Base-by-base conservation (phyloP, 1,139 yeast genomes). In the Geotrichum restrictum region DNA sequence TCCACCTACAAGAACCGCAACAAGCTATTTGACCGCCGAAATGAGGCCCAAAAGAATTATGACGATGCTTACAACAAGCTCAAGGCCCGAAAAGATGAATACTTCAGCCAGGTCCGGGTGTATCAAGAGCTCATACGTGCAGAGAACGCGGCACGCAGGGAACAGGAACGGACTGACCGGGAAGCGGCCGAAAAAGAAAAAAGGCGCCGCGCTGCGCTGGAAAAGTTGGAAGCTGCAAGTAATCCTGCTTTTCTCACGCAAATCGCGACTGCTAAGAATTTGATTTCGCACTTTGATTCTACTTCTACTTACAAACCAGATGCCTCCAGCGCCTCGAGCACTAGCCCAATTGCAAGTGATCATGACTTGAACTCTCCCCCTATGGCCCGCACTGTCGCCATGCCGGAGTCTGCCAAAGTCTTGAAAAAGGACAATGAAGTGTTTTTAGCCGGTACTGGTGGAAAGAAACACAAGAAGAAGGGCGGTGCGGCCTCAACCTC, bases 211-310 rank as follows among this genome's bases (percentile, higher is more conserved):
- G 69, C 62, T 19, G 75, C 76, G 29, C 61, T 66, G 58, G 81
- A 81, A 58, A 76, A 78, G 66, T 83, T 93, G 60, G 88, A 86
- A 64, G 91, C 89, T 52, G 85, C 91, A 34, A 65, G 70, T 45
- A 75, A 77, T 63, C 96, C 98, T 44, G 98, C 97, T 37, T 91
- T 86, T 74, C 81, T 84, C 57, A 73, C 73, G 48, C 93, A 88
- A 72, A 82, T 88, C 63, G 77, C 75, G 62, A 75, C 84, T 57
- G 87, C 93, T 65, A 88, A 88, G 71, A 74, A 77, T 58, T 76
- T 88, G 66, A 77, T 89, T 69, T 66, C 73, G 40, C 79, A 81
- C 72, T 87, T 91, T 63, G 96, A 88, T 67, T 95, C 95, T 60
- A 69, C 83, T 44, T 84, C 81, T 69, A 84, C 80, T 71, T 85